Base-by-base conservation (phyloP, 345 rosid species). In the Gossypium longicalyx region DNA sequence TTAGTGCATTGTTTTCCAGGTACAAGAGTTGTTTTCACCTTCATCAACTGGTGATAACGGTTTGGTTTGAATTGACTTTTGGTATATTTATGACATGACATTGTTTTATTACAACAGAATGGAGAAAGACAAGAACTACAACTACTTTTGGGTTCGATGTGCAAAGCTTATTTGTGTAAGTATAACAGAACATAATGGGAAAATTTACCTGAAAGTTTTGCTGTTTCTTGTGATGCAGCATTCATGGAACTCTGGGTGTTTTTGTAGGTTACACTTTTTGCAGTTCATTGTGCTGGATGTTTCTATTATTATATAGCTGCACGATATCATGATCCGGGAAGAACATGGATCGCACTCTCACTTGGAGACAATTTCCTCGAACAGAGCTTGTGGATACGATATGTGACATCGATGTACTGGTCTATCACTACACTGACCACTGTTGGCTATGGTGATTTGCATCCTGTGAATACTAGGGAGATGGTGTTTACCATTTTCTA, bases 101-200 rank as follows among this genome's bases (percentile, higher is more conserved):
- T 57, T 43, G 38, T 59, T 51, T 34, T 66, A 59, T 80, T 56
- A 68, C 10, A 61, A 74, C 91, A 95, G 98, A 82, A 73, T 95
- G 80, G 99, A 95, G 89, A 95, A 95, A 74, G 98, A 95, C 76
- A 88, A 88, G 83, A 91, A 85, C 74, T 95, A 82, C 70, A 95
- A 90, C 88, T 95, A 95, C 78, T 95, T 95, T 62, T 93, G 93
- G 97, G 92, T 91, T 83, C 94, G 98, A 80, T 93, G 99, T 53
- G 89, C 91, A 41, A 95, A 91, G 72, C 97, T 95, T 79, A 74
- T 91, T 67, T 91, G 91, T 80, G 99, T 95, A 69, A 89, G 99
- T 83, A 72, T 66, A 73, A 48, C 60, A 43, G 12, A 45, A 17
- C 19, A 25, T 25, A 9, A 27, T 4, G 27, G 38, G 6, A 16